Percentiles rank a stretch among this genome's conserved stretches.
These are phyloP conservation scores for Aspergillus latus DNA, from an alignment of 2,329 filamentous ascomycete species.

Conservation along the genomic window DNA sequence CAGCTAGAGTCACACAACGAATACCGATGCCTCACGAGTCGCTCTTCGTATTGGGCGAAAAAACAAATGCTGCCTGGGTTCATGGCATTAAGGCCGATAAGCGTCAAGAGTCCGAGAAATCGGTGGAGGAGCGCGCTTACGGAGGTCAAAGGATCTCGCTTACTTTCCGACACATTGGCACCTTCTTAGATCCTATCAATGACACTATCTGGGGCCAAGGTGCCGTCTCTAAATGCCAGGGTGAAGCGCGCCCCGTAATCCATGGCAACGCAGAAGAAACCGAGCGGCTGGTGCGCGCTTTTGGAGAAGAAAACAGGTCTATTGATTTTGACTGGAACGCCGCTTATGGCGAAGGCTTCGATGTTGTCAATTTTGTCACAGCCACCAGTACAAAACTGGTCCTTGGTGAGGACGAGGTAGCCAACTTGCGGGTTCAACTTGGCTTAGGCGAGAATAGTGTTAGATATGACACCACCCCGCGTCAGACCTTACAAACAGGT, in stretches of 20 bases:
- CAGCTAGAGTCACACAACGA: conserved; percentile 61
- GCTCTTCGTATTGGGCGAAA: conserved; percentile 75
- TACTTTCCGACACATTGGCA: conserved; percentile 87
- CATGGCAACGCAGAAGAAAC: conserved; percentile 69
- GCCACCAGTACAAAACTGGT: conserved; percentile 32
- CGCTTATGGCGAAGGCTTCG: conserved; percentile 76
- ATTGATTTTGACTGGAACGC: conserved; percentile 69
- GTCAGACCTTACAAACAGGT: not conserved
- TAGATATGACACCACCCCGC: conserved; percentile 30
- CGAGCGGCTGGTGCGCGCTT: conserved; percentile 67
- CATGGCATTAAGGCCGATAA: conserved; percentile 92
- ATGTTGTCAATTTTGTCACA: conserved; percentile 62
- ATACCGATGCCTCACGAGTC: conserved; percentile 83
- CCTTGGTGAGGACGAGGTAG: conserved; percentile 33
- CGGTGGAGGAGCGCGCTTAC: conserved; percentile 67
- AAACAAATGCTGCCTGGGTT: conserved; percentile 82
- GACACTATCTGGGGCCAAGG: conserved; percentile 88
- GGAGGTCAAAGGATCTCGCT: conserved; percentile 80
- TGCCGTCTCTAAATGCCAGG: conserved; percentile 66
- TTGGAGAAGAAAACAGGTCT: conserved; percentile 79
- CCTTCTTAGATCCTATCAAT: conserved; percentile 69
- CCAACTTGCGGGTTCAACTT: conserved; percentile 41
- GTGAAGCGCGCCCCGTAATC: conserved; percentile 62
- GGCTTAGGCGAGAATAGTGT: conserved; percentile 41
- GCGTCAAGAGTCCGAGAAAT: conserved; percentile 66